Evolutionary conservation across 176 grass and related monocot species (phyloP), one percentile per base, ranked within the genome.

Genomic region (Ensete glaucum): DNA sequence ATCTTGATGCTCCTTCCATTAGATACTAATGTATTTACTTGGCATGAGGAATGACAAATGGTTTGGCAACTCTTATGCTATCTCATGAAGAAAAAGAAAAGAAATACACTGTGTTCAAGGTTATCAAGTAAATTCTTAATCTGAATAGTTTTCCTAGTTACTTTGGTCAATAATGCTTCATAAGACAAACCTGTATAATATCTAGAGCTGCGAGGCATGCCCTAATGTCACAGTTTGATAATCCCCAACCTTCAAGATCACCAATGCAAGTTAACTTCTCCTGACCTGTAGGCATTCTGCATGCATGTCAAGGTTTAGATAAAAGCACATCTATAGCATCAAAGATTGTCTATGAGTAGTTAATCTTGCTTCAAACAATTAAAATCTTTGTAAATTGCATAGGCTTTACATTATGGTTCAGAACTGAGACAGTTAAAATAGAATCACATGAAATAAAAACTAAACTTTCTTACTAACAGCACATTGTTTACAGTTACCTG

Each of bases 241-340:
- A 96, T 14, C 87, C 87, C 77, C 87, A 96, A 6, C 85, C 93
- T 57, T 77, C 81, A 1, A 96, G 83, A 64, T 96, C 90, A 0
- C 64, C 74, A 11, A 92, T 91, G 11, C 74, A 70, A 1, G 69
- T 81, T 26, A 96, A 96, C 82, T 87, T 96, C 85, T 90, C 93
- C 52, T 88, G 79, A 2, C 60, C 83, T 19, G 11, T 49, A 8
- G 84, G 79, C 34, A 91, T 54, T 54, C 92, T 90, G 77, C 58
- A 66, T 53, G 11, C 13, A 62, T 14, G 55, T 59, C 24, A 55
- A 84, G 62, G 57, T 77, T 50, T 66, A 29, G 23, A 13, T 2
- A 11, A 25, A 24, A 70, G 20, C 67, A 70, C 63, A 26, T 26
- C 11, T 15, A 0, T 65, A 25, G 11, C 11, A 65, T 65, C 25